Conservation (phyloP, 2,329 filamentous ascomycete species). For the Metarhizium brunneum region DNA sequence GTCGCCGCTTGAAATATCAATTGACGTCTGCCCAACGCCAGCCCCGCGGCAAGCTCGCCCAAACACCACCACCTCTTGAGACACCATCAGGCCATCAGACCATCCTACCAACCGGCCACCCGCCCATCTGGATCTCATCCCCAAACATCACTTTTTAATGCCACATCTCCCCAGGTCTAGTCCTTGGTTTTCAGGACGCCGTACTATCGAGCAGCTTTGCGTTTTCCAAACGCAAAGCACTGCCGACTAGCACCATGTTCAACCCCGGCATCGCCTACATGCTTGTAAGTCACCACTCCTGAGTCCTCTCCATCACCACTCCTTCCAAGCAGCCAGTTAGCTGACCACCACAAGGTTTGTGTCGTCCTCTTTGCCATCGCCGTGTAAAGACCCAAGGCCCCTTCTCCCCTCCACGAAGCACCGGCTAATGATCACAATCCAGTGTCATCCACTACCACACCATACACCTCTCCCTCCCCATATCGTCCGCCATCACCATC, state of each 20-base stretch:
- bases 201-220: not conserved
- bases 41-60: no score
- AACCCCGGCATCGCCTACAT: constrained; percentile 21
- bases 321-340: not conserved
- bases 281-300: constrained; percentile 13
- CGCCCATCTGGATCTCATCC: not conserved
- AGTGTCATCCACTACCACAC: constrained; percentile 31
- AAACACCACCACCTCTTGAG: no score
- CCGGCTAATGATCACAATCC: constrained; percentile 2
- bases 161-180: not conserved
- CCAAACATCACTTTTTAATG: not conserved
- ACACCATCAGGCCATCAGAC: no score
- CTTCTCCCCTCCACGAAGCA: not conserved
- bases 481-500: constrained; percentile 26
- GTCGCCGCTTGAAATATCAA: no score
- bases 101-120: no score
- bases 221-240: no score
- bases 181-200: no score
- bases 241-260: constrained; percentile 4
- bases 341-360: constrained; percentile 14
- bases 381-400: constrained; percentile 12
- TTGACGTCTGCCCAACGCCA: no score
- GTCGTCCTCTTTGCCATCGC: constrained; percentile 21
- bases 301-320: not conserved
- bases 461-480: constrained; percentile 29